Evolutionary conservation across 257 asterid genomes (phyloP).

Genomic region (Echites panduratus): DNA sequence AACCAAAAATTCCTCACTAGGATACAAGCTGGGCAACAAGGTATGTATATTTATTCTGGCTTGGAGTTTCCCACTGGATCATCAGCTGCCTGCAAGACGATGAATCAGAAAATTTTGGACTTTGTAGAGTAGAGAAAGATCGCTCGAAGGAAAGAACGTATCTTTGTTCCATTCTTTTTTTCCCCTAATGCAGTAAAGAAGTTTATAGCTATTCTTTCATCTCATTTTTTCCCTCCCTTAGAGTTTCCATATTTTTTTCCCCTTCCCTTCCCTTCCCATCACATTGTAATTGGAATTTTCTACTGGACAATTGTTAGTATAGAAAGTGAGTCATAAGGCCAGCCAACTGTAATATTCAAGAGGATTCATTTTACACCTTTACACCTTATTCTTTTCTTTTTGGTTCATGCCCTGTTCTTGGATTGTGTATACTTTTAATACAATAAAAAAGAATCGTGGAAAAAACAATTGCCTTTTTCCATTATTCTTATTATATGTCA

Average conservation of each 20-base stretch:
- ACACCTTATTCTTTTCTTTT: not conserved
- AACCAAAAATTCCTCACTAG: conserved; percentile 1
- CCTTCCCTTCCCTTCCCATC: conserved; percentile 19
- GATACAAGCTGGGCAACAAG: conserved; percentile 24
- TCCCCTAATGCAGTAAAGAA: conserved; percentile 11
- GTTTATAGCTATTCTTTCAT: conserved; percentile 56
- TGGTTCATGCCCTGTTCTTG: not conserved
- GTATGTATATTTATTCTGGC: conserved; percentile 17
- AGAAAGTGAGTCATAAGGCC: conserved; percentile 20
- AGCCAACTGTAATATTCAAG: conserved; percentile 26
- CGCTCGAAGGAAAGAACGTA: conserved; percentile 28
- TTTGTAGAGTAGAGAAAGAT: conserved; percentile 52
- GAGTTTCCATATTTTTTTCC: conserved; percentile 25
- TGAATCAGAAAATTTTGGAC: conserved; percentile 41
- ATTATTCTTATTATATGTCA: too few relatives aligned
- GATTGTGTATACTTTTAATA: too few relatives aligned
- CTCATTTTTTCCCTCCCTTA: conserved; percentile 9
- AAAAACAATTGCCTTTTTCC: too few relatives aligned
- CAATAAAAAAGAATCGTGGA: too few relatives aligned
- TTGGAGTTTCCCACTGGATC: conserved; percentile 17
- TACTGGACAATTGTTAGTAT: conserved; percentile 23
- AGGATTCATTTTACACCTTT: not conserved
- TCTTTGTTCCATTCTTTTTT: conserved; percentile 4
- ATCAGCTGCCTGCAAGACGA: conserved; percentile 14
- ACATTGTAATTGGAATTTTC: conserved; percentile 41